Base-by-base conservation (phyloP, 768 basidiomycete genomes). In the Hygrocybe punicea region DNA sequence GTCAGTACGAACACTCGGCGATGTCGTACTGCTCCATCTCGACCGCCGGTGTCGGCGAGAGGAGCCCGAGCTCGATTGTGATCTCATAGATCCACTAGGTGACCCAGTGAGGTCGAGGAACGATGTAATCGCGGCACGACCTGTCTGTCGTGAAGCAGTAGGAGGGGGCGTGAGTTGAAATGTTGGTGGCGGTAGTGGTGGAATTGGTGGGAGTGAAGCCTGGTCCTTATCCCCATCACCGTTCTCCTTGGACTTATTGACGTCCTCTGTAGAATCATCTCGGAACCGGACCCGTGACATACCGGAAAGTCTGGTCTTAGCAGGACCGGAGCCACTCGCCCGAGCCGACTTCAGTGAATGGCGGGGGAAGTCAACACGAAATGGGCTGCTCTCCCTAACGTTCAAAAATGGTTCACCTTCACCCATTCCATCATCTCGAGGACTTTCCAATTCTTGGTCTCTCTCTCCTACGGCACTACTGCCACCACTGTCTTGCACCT, bases 351-450 rank as follows among this genome's bases (percentile, higher is more conserved):
- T 17, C 56, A 54, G 57, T 49, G 63, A 57, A 57, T 55, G 25
- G 14, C 36, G 51, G n/a, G 59, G 54, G n/a, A 81, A 74, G 29
- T 80, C 76, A 37, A 81, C 66, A 35, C 66, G 69, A 64, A 82
- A 81, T 3, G 81, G 80, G 65, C 78, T 81, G n/a, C 71, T 70
- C 51, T 68, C 63, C 21, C 73, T 72, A 35, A 79, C 71, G 52
- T 64, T 65, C 39, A 79, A 70, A 47, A 73, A 68, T 2, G 59
- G 59, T 3, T 48, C 63, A 56, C 29, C 60, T 54, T 60, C 51
- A 33, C 60, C 61, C 33, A 49, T 55, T n/a, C 16, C 62, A 10
- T 51, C n/a, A n/a, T 64, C 11, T 55, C 57, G 9, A 17, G 14
- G 14, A 14, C 29, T 51, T 21, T 16, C 49, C 14, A 35, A 16